Base-by-base conservation (phyloP, 805 yeast species). In the Myxozyma geophila region DNA sequence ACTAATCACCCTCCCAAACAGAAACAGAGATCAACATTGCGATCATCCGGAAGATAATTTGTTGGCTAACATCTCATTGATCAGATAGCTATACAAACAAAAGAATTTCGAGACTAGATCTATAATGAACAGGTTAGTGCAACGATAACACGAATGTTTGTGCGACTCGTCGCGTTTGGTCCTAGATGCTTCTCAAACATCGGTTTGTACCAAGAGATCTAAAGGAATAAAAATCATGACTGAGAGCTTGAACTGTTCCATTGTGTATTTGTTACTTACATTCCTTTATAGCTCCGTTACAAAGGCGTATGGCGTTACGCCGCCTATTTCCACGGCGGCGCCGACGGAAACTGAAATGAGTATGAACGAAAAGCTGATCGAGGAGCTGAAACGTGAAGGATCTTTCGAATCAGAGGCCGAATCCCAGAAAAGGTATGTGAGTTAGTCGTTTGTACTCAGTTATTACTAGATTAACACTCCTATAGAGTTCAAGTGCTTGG, bases 341-440 rank as follows among this genome's bases (percentile, higher is more conserved):
- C 92, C 99, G 0, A 88, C 96, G 0, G 85, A 90, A 0, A 85
- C 84, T 36, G 99, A 95, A 74, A 86, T 86, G 58, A 79, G 78
- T 35, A 76, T 92, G 61, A 95, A 95, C 73, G 96, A 89, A 72
- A 76, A 79, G 52, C 78, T 95, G 74, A 86, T 95, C 52, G 83
- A 82, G 58, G 98, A 92, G 74, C 80, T 95, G 54, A 89, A 92
- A 74, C 81, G 78, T 33, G 89, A 89, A 70, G 93, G 92, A 2
- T 91, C 97, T 0, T 95, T 95, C 74, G 99, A 95, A 75, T 80
- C 87, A 54, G 97, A 91, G 73, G 83, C 80, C 13, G 98, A 90
- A 58, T 90, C 98, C 0, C 85, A 82, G 68, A 89, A 87, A 72
- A 71, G 72, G 72, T 69, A 54, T 7, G 58, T 10, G 23, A 33